Evolutionary conservation across 306 rosid genomes (phyloP).

Genomic region (Cotoneaster glaucophyllus): DNA sequence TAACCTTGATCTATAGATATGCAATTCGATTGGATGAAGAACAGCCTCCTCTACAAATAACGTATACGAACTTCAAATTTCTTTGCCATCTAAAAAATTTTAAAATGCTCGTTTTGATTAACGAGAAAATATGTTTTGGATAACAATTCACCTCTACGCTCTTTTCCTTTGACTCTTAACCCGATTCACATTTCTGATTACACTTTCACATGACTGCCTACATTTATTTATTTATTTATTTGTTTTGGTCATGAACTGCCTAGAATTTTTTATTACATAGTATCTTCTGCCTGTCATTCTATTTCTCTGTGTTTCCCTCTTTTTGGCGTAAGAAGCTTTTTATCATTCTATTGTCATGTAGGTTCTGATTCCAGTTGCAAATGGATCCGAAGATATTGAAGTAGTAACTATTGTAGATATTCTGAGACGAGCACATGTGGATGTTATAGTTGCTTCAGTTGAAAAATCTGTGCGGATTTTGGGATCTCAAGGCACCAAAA

Average conservation of each 20-base stretch:
- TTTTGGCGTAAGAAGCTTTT: neutral
- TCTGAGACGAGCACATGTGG: slow-evolving; percentile 81
- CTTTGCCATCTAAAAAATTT: neutral
- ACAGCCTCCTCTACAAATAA: neutral
- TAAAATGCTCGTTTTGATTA: neutral
- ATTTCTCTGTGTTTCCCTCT: neutral
- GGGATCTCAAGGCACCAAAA: slow-evolving; percentile 66
- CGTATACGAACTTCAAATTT: neutral
- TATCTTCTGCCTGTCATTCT: neutral
- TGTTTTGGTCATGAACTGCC: too few species aligned
- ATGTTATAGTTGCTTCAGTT: slow-evolving; percentile 78
- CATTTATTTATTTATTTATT: too few species aligned
- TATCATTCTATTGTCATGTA: slow-evolving; percentile 20
- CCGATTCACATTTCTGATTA: neutral
- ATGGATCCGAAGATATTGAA: slow-evolving; percentile 90
- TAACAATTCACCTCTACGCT: neutral
- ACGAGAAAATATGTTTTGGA: neutral
- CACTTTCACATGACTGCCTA: neutral
- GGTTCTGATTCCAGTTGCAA: slow-evolving; percentile 88
- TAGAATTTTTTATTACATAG: neutral
- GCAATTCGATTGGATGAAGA: neutral
- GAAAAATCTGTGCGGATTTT: slow-evolving; percentile 57
- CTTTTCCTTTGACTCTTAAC: neutral
- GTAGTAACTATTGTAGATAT: slow-evolving; percentile 74
- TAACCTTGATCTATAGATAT: neutral